Evolutionary conservation across 2,329 filamentous ascomycete genomes (phyloP).

Genomic region (Thermomyces lanuginosus): DNA sequence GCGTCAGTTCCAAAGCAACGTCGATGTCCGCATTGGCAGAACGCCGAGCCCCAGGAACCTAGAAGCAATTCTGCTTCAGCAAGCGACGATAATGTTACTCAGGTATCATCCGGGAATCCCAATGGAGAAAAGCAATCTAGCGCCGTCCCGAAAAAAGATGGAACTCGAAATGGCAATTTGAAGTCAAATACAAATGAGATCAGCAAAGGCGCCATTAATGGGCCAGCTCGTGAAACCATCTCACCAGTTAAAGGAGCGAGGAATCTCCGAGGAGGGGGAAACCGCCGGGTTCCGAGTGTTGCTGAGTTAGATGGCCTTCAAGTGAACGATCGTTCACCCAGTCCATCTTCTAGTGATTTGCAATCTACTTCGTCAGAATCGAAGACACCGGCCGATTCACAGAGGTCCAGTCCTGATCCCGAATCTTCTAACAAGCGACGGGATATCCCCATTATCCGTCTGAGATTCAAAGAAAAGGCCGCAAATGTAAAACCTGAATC

Average conservation of each 20-base stretch:
- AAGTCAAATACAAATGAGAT: conserved; percentile 2
- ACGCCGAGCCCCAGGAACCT: no score
- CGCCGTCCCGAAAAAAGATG: background rate
- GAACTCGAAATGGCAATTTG: background rate
- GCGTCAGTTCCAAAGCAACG: no score
- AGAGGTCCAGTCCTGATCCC: conserved; percentile 1
- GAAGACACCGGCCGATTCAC: conserved; percentile 6
- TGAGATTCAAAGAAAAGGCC: conserved; percentile 6
- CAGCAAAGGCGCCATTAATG: conserved; percentile 2
- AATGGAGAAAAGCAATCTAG: no score
- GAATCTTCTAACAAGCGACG: background rate
- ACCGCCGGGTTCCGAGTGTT: conserved; percentile 13
- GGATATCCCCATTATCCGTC: conserved; percentile 5
- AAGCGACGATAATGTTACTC: no score
- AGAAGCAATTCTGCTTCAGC: no score
- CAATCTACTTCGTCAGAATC: conserved; percentile 3
- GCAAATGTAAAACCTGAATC: conserved; percentile 3
- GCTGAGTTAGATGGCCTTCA: conserved; percentile 23
- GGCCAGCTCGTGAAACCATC: conserved; percentile 3
- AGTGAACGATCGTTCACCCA: conserved; percentile 10
- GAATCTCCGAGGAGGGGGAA: conserved; percentile 3
- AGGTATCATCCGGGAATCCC: no score
- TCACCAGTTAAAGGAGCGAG: conserved; percentile 3
- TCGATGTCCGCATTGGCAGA: no score
- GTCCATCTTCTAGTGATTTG: conserved; percentile 3